A percentile compares a stretch with the other conserved stretches of the same genome.
phyloP scores from a whole-genome alignment of 768 basidiomycete genomes.

The Russula sp. region DNA sequence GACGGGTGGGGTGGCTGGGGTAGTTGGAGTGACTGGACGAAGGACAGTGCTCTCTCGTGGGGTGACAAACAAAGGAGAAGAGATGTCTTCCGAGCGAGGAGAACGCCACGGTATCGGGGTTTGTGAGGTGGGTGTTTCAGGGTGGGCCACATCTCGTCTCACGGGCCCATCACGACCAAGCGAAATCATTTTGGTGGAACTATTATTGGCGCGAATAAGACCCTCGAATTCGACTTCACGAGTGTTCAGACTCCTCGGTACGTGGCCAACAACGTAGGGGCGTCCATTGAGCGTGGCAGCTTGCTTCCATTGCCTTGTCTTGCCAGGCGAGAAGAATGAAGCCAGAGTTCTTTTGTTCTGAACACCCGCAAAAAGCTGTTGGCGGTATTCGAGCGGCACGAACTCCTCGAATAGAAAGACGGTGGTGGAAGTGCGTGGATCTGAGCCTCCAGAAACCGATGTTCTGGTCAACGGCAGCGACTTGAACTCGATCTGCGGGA shows the following conservation, averaged over 20 bases:
- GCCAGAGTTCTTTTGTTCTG: constrained; percentile 54
- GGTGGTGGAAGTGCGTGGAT: constrained; percentile 67
- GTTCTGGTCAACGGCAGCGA: constrained; percentile 46
- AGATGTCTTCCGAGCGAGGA: background rate
- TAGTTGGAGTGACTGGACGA: constrained; percentile 27
- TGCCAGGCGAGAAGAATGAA: constrained; percentile 53
- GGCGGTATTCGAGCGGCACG: constrained; percentile 82
- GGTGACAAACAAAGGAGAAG: constrained; percentile 5
- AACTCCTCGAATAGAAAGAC: constrained; percentile 91
- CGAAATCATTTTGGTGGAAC: constrained; percentile 37
- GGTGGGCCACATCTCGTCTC: constrained; percentile 14
- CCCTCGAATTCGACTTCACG: constrained; percentile 79
- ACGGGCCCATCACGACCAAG: constrained; percentile 26
- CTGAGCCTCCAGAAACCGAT: constrained; percentile 33
- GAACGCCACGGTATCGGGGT: background rate
- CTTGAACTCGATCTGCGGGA: constrained; percentile 76
- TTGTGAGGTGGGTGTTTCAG: background rate
- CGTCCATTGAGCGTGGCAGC: constrained; percentile 77
- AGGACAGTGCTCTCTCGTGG: background rate
- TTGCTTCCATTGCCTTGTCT: constrained; percentile 64
- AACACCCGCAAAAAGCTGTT: constrained; percentile 56
- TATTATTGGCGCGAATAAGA: constrained; percentile 51
- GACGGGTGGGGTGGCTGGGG: constrained; percentile 30
- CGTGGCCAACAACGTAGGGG: constrained; percentile 59
- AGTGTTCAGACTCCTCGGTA: constrained; percentile 46